Percentiles rank a stretch among this genome's conserved stretches.
phyloP scores from a whole-genome alignment of 2,329 filamentous ascomycete genomes.

The Cephalotrichum gorgonifer region DNA sequence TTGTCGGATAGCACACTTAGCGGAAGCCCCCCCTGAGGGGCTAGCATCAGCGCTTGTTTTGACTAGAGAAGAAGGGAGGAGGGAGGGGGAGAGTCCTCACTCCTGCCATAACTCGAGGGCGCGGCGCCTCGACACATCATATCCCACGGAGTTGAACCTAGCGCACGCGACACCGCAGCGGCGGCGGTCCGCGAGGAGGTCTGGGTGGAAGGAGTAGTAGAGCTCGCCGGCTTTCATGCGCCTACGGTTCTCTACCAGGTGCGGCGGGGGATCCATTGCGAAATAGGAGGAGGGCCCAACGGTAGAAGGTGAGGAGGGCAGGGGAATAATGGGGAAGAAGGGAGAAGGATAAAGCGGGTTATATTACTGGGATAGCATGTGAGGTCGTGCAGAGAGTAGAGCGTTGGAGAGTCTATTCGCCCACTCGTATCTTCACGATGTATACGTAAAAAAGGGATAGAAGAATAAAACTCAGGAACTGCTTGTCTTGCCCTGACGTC shows the following conservation, averaged over 20 bases:
- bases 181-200: conserved; percentile 52
- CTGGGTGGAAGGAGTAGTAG: conserved; percentile 63
- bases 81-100: conserved; percentile 36
- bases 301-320: neutral
- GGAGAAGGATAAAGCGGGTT: no score
- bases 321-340: neutral
- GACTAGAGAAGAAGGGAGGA: neutral
- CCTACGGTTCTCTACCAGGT: conserved; percentile 30
- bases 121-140: conserved; percentile 46
- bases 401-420: no score
- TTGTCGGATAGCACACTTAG: conserved; percentile 49
- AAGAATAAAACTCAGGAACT: no score
- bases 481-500: no score
- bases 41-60: neutral
- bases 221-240: conserved; percentile 60
- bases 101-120: conserved; percentile 60
- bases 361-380: no score
- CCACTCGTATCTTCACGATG: no score
- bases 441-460: no score
- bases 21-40: no score
- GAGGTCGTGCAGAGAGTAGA: no score
- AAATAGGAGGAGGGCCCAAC: neutral
- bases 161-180: conserved; percentile 51
- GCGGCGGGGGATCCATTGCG: neutral
- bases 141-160: conserved; percentile 51